Evolutionary conservation across 2,329 filamentous ascomycete genomes (phyloP), one percentile per base, ranked within the genome.

Genomic region (Fusarium protoensiforme): DNA sequence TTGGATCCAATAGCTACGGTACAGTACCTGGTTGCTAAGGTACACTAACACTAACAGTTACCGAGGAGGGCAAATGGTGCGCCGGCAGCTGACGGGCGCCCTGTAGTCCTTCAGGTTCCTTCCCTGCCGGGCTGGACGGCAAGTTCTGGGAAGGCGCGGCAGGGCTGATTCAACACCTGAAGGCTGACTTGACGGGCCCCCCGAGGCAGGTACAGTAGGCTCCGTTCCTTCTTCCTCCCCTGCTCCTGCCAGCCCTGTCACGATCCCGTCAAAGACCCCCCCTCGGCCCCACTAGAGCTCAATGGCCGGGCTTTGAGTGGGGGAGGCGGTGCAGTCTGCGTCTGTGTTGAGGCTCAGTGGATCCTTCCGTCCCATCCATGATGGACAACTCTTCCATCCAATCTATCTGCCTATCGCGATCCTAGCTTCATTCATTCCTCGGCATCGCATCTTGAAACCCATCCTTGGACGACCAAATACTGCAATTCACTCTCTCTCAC

Each of bases 291-390:
- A 35, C 61, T 56, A 27, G 35, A 66, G 57, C 69, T 69, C 43
- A 56, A 58, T 67, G 33, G 53, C 33, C 29, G 24, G 38, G 39
- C 39, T 27, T 27, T 39, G 35, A 41, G 60, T 63, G 48, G 61
- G 46, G 61, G 38, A 24, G 33, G 58, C 33, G 33, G 22, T 36
- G 46, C 46, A 51, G 16, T n/a, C 22, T 29, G 35, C 58, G 18
- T 24, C n/a, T n/a, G n/a, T n/a, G n/a, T 18, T 70, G 63, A 71
- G 67, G 67, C 68, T 71, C 68, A 57, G 67, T 67, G 57, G 62
- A 48, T 43, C 16, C 54, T 41, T 62, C 46, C 58, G 48, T 64
- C 48, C 43, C 61, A 46, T 59, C 48, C 48, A 48, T 35, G 56
- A 62, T 58, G 56, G 57, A 48, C 31, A 65, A 51, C 58, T 53